Evolutionary conservation across 495 filamentous ascomycete species (phyloP).

Genomic region (Bathelium albidoporum): DNA sequence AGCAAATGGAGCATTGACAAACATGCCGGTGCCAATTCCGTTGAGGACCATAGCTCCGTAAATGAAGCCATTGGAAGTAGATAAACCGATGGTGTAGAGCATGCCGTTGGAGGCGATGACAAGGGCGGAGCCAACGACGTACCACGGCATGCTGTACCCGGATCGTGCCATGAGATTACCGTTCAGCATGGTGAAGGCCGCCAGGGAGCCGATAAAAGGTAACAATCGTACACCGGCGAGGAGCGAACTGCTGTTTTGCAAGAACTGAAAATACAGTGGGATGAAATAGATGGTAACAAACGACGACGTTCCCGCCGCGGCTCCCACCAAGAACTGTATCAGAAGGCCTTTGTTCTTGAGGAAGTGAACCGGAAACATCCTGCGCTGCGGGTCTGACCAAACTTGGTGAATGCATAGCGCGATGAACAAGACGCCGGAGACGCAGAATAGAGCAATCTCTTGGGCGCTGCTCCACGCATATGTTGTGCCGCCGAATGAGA

Average conservation of each 20-base stretch:
- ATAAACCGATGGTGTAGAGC: not conserved
- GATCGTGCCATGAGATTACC: not conserved
- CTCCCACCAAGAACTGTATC: not conserved
- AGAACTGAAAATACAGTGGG: not conserved
- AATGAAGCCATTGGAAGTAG: not conserved
- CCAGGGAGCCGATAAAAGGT: not conserved
- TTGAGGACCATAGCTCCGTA: not conserved
- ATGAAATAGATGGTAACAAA: not conserved
- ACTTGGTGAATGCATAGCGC: constrained; percentile 56
- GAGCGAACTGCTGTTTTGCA: not conserved
- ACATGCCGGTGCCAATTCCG: not conserved
- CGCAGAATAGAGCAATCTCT: constrained; percentile 59
- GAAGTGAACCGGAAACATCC: not conserved
- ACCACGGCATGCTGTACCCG: not conserved
- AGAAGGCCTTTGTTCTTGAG: not conserved
- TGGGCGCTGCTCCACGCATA: constrained; percentile 58
- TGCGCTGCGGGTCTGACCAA: constrained; percentile 19
- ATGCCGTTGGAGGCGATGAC: not conserved
- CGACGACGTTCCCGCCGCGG: not conserved
- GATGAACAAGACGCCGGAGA: constrained; percentile 55
- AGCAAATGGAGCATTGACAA: not conserved
- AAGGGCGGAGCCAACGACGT: not conserved
- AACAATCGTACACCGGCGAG: not conserved
- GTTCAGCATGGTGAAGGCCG: not conserved
- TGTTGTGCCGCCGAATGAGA: constrained; percentile 73